Conservation (phyloP, 2,329 filamentous ascomycete genomes). For the Metarhizium robertsii region DNA sequence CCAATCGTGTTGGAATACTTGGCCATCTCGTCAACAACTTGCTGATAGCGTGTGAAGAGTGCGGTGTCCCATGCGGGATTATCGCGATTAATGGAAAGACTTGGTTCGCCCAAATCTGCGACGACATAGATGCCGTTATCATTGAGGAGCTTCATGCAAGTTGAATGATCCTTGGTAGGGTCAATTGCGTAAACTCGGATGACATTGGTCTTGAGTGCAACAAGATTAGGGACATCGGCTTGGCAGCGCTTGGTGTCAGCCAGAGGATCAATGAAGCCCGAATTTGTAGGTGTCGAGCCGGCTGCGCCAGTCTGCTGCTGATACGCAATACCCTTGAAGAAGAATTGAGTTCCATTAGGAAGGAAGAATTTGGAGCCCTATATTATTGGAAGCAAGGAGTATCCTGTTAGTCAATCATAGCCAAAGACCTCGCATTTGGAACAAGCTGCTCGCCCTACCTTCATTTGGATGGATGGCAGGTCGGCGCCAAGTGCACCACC, state of each 20-base stretch:
- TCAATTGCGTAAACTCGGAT: conserved; percentile 95
- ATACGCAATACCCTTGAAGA: conserved; percentile 90
- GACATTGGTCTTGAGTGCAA: conserved; percentile 75
- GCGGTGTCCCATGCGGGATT: conserved; percentile 68
- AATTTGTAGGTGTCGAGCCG: conserved; percentile 35
- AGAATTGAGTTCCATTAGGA: conserved; percentile 59
- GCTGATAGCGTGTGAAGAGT: conserved; percentile 72
- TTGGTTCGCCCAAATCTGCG: conserved; percentile 78
- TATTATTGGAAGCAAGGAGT: conserved; percentile 6
- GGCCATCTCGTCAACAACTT: conserved; percentile 71
- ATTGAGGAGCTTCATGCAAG: conserved; percentile 76
- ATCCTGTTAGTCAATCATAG: background rate
- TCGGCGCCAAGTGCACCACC: conserved; percentile 32
- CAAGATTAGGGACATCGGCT: conserved; percentile 76
- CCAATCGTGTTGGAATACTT: conserved; percentile 88
- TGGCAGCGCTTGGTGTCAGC: conserved; percentile 61
- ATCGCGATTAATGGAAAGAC: conserved; percentile 75
- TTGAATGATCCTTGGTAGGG: conserved; percentile 65
- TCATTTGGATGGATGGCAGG: conserved; percentile 56
- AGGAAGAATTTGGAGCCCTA: conserved; percentile 84
- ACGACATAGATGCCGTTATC: conserved; percentile 92
- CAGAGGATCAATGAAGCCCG: conserved; percentile 73
- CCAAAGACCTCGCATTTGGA: background rate
- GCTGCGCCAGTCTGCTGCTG: conserved; percentile 66
- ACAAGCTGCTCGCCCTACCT: conserved; percentile 37